Evolutionary conservation across 2,329 filamentous ascomycete genomes (phyloP).

Genomic region (Talaromyces verruculosus): DNA sequence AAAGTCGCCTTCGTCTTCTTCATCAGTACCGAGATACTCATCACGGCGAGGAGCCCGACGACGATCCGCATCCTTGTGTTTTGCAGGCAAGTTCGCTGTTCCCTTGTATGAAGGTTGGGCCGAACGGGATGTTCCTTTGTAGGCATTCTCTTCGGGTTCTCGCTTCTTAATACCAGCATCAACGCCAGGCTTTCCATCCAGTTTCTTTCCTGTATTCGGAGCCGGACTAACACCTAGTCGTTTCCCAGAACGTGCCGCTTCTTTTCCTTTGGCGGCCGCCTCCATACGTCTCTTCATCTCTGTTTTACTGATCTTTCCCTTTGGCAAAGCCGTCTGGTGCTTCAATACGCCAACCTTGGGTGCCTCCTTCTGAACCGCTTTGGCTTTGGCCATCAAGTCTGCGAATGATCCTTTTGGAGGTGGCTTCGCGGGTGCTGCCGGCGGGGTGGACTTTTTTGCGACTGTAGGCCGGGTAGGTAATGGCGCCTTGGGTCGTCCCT

Average conservation of each 20-base stretch:
- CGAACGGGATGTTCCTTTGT: constrained; percentile 43
- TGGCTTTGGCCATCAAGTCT: constrained; percentile 59
- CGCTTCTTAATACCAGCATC: constrained; percentile 32
- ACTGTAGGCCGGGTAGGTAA: constrained; percentile 24
- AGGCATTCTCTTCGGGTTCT: constrained; percentile 34
- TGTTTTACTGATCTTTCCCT: constrained; percentile 57
- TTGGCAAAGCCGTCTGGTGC: constrained; percentile 52
- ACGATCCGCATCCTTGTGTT: constrained; percentile 28
- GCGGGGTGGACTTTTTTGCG: constrained; percentile 24
- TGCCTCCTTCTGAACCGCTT: constrained; percentile 52
- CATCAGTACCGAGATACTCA: constrained; percentile 50
- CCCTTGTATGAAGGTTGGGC: constrained; percentile 41
- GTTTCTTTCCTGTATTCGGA: constrained; percentile 15
- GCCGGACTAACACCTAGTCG: constrained; percentile 28
- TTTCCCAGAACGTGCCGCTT: constrained; percentile 32
- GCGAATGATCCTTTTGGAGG: constrained; percentile 61
- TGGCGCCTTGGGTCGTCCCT: constrained; percentile 26
- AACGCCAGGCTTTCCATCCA: constrained; percentile 26
- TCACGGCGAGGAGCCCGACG: constrained; percentile 36
- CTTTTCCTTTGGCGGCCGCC: constrained; percentile 44
- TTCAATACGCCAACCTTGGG: constrained; percentile 55
- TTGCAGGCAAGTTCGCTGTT: constrained; percentile 41
- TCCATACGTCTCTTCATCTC: constrained; percentile 52
- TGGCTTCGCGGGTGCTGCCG: constrained; percentile 38
- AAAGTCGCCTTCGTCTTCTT: constrained; percentile 49